These are phyloP conservation scores for Neoarthrinium moseri DNA, from an alignment of 2,329 filamentous ascomycete genomes.

Conservation along the genomic window DNA sequence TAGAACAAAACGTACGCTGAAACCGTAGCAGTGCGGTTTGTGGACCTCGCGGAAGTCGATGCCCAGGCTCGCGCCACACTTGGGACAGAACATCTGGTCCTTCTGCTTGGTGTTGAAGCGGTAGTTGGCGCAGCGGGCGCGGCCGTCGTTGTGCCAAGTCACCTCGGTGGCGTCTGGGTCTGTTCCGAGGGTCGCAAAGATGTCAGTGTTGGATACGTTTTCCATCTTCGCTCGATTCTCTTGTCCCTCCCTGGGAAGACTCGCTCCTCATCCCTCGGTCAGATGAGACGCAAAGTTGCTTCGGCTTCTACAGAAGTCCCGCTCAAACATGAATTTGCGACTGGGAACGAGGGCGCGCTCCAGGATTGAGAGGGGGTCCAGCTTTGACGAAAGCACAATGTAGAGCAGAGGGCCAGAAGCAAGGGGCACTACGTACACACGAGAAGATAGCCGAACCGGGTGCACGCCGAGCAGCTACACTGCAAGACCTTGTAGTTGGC, in stretches of 20 bases:
- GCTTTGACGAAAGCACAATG: no score
- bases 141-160: slow-evolving; percentile 40
- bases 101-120: slow-evolving; percentile 46
- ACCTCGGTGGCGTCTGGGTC: slow-evolving; percentile 39
- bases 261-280: no score
- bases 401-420: background rate
- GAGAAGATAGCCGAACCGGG: slow-evolving; percentile 49
- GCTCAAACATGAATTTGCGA: no score
- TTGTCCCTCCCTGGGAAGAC: no score
- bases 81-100: slow-evolving; percentile 48
- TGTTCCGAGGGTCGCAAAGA: no score
- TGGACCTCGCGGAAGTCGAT: slow-evolving; percentile 40
- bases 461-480: slow-evolving; percentile 55
- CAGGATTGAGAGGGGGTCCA: no score
- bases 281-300: no score
- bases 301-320: no score
- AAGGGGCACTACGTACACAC: slow-evolving; percentile 34
- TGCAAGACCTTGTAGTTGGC: slow-evolving; percentile 39
- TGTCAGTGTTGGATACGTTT: no score
- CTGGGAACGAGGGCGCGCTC: no score
- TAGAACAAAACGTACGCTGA: slow-evolving; percentile 36
- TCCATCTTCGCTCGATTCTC: no score
- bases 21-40: slow-evolving; percentile 34
- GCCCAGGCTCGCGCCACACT: slow-evolving; percentile 44
- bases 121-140: slow-evolving; percentile 33